Evolutionary conservation across 176 grass and related monocot genomes (phyloP).

Genomic region (maize (Zea mays)): Zm-B73-REFERENCE-NAM-5.0 NC_050097.1:43954001-43954500

Average conservation of each 20-base stretch:
- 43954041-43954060: not conserved
- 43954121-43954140: not conserved
- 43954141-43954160: not conserved
- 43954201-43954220: conserved; percentile 89
- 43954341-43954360: conserved; percentile 86
- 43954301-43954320: conserved; percentile 28
- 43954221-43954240: conserved; percentile 88
- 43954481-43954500: no score
- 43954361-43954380: conserved; percentile 92
- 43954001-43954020: conserved; percentile 2
- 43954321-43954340: conserved; percentile 22
- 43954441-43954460: conserved; percentile 16
- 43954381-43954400: conserved; percentile 72
- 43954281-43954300: conserved; percentile 29
- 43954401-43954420: conserved; percentile 93
- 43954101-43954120: conserved; percentile 15
- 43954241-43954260: conserved; percentile 95
- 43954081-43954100: not conserved
- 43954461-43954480: not conserved
- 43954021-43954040: conserved; percentile 18
- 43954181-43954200: conserved; percentile 62
- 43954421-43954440: conserved; percentile 39
- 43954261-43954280: conserved; percentile 46
- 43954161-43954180: conserved; percentile 27
- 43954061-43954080: not conserved